Conservation (phyloP, 208 protist species). For the Phytomonas sp. region DNA sequence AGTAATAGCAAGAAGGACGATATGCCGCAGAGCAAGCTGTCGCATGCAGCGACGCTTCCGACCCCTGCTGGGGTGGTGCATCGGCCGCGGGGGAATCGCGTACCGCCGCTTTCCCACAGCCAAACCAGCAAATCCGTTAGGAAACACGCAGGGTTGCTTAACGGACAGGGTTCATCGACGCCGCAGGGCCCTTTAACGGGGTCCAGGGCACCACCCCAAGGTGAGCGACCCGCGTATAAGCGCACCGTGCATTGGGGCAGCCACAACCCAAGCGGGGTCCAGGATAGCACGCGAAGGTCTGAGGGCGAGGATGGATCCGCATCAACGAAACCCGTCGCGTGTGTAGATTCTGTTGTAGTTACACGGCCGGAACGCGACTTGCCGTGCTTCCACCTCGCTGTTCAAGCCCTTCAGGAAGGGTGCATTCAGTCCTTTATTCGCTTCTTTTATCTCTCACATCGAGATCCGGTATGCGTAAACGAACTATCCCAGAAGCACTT, state of each 20-base stretch:
- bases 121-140: too few relatives aligned
- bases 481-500: constrained; percentile 68
- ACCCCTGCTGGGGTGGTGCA: not conserved
- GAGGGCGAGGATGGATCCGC: not conserved
- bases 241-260: not conserved
- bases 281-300: too few relatives aligned
- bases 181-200: not conserved
- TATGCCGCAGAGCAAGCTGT: not conserved
- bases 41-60: not conserved
- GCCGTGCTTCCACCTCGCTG: constrained; percentile 65
- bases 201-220: not conserved
- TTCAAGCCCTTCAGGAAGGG: constrained; percentile 70
- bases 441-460: constrained; percentile 77
- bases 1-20: not conserved
- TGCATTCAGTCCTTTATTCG: constrained; percentile 80
- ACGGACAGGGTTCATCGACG: not conserved
- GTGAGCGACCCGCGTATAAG: not conserved
- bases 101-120: not conserved
- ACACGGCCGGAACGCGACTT: constrained; percentile 59
- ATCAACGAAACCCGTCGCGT: not conserved
- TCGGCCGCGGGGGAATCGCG: not conserved
- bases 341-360: constrained; percentile 24
- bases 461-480: constrained; percentile 82
- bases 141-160: not conserved
- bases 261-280: not conserved